These are phyloP conservation scores for Claviceps fusiformis DNA, from an alignment of 2,329 filamentous ascomycete species.

Conservation along the genomic window DNA sequence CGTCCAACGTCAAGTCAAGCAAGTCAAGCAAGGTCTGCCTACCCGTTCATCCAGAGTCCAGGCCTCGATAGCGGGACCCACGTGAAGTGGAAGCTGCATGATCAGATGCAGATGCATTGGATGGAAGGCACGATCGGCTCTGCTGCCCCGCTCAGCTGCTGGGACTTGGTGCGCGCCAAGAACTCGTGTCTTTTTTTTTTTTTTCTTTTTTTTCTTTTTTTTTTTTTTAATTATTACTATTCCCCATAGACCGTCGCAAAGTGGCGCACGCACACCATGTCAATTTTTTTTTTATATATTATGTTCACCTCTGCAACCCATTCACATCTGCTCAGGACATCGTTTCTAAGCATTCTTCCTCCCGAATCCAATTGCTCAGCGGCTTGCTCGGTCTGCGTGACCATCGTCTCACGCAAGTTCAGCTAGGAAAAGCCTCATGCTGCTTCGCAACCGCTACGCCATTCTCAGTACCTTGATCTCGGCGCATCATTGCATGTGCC, in stretches of 20 bases:
- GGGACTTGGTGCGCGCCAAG: neutral
- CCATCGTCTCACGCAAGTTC: neutral
- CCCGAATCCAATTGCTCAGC: neutral
- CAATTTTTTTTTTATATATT: neutral
- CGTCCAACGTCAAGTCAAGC: too few species aligned
- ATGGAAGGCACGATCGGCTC: neutral
- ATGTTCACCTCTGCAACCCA: neutral
- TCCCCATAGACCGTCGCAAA: too few species aligned
- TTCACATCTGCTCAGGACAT: neutral
- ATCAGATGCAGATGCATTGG: neutral
- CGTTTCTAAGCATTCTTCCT: neutral
- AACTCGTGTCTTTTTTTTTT: neutral
- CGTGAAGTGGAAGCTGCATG: neutral
- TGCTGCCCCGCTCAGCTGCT: neutral
- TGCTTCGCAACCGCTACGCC: neutral
- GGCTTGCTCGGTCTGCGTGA: neutral
- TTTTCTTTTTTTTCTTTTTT: neutral
- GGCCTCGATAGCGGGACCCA: neutral
- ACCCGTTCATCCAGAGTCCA: neutral
- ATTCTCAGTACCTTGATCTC: neutral
- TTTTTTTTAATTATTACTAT: neutral
- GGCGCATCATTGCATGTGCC: slow-evolving; percentile 27
- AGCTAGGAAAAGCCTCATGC: neutral
- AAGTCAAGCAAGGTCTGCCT: neutral
- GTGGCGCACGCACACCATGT: neutral